Evolutionary conservation across 1,284 basidiomycete genomes (phyloP).

Genomic region (Trichosporon inkin): DNA sequence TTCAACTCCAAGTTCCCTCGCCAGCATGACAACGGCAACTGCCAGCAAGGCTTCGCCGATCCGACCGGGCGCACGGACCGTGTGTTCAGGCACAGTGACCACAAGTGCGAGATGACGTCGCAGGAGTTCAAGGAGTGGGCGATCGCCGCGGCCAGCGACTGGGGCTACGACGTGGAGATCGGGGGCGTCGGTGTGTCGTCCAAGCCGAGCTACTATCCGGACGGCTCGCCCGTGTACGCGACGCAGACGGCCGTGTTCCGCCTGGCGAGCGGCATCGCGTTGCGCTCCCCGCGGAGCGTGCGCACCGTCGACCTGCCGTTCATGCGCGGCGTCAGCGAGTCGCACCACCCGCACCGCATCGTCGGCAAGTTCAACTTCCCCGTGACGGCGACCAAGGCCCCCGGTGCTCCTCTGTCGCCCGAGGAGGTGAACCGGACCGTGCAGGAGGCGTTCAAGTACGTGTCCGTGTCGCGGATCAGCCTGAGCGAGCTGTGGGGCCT

Average conservation of each 20-base stretch:
- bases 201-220: slow-evolving; percentile 47
- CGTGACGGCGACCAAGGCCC: slow-evolving; percentile 25
- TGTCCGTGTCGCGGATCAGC: slow-evolving; percentile 53
- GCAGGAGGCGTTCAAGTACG: slow-evolving; percentile 56
- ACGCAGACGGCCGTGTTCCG: slow-evolving; percentile 69
- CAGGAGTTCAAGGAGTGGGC: slow-evolving; percentile 74
- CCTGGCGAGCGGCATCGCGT: slow-evolving; percentile 40
- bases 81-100: slow-evolving; percentile 67
- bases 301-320: slow-evolving; percentile 47
- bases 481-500: slow-evolving; percentile 70
- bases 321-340: slow-evolving; percentile 40
- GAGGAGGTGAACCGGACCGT: slow-evolving; percentile 58
- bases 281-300: slow-evolving; percentile 48
- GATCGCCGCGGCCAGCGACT: slow-evolving; percentile 58
- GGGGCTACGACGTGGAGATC: slow-evolving; percentile 57
- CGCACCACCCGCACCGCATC: slow-evolving; percentile 49
- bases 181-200: slow-evolving; percentile 47
- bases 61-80: slow-evolving; percentile 65
- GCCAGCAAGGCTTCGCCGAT: slow-evolving; percentile 61
- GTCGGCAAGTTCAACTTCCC: slow-evolving; percentile 56
- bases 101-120: slow-evolving; percentile 88
- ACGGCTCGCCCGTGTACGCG: slow-evolving; percentile 55
- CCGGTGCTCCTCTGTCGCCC: slow-evolving; percentile 49
- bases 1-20: slow-evolving; percentile 82
- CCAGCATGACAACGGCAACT: slow-evolving; percentile 54